phyloP scores from a whole-genome alignment of 148 eudicot species.

The Heliamphora exappendiculata region DNA sequence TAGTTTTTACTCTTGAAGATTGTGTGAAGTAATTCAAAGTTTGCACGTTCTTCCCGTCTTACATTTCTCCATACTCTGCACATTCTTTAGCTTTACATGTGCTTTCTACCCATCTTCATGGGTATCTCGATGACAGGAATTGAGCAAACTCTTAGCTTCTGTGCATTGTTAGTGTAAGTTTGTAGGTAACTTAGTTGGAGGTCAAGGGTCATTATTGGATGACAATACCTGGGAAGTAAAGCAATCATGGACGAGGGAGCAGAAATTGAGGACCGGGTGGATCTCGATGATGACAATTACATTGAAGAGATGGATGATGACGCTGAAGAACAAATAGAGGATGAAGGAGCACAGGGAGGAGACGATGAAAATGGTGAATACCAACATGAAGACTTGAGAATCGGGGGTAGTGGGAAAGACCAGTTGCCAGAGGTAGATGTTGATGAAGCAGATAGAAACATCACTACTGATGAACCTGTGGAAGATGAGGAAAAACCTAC shows the following conservation, averaged over 20 bases:
- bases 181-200: constrained; percentile 23
- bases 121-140: background rate
- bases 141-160: constrained; percentile 17
- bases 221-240: constrained; percentile 28
- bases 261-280: constrained; percentile 90
- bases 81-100: constrained; percentile 4
- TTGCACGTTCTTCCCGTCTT: background rate
- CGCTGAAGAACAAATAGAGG: constrained; percentile 65
- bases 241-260: constrained; percentile 68
- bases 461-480: constrained; percentile 21
- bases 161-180: constrained; percentile 20
- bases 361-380: constrained; percentile 61
- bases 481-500: constrained; percentile 47
- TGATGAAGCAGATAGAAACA: constrained; percentile 18
- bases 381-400: constrained; percentile 38
- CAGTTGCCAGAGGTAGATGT: constrained; percentile 37
- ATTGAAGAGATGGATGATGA: constrained; percentile 83
- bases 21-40: background rate
- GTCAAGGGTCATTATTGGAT: constrained; percentile 28
- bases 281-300: constrained; percentile 91
- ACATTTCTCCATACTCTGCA: background rate
- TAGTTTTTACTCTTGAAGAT: background rate
- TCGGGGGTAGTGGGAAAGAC: constrained; percentile 48
- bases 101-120: background rate
- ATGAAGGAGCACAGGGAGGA: constrained; percentile 46